Evolutionary conservation across 1,284 basidiomycete genomes (phyloP).

Genomic region (Tremellales sp.): DNA sequence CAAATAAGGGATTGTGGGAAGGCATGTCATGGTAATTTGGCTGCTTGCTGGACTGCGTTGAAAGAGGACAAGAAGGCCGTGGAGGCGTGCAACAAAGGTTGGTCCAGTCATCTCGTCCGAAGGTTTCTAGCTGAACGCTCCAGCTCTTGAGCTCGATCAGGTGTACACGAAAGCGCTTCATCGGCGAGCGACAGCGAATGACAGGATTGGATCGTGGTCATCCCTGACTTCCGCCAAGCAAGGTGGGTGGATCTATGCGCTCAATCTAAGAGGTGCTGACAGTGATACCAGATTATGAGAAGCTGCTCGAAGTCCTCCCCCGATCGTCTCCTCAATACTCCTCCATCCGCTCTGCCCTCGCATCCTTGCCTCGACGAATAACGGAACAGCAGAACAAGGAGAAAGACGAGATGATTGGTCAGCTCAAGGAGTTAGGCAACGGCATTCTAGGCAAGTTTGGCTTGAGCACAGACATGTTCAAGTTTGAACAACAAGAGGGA

Average conservation of each 20-base stretch:
- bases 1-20: slow-evolving; percentile 31
- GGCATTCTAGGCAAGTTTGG: slow-evolving; percentile 85
- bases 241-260: slow-evolving; percentile 54
- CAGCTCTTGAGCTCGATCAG: slow-evolving; percentile 81
- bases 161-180: slow-evolving; percentile 82
- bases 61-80: slow-evolving; percentile 36
- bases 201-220: slow-evolving; percentile 73
- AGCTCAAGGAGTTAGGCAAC: slow-evolving; percentile 90
- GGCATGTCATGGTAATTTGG: slow-evolving; percentile 43
- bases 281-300: slow-evolving; percentile 65
- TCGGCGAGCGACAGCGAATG: slow-evolving; percentile 78
- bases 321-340: slow-evolving; percentile 55
- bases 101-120: neutral
- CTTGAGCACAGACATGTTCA: slow-evolving; percentile 87
- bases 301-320: slow-evolving; percentile 62
- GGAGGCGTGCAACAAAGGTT: slow-evolving; percentile 47
- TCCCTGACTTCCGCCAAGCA: slow-evolving; percentile 75
- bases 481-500: slow-evolving; percentile 84
- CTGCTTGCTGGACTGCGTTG: slow-evolving; percentile 32
- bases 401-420: slow-evolving; percentile 85
- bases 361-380: slow-evolving; percentile 60
- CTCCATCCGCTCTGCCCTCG: slow-evolving; percentile 52
- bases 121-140: neutral
- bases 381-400: slow-evolving; percentile 72
- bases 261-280: neutral